Percentiles rank a stretch among this genome's conserved stretches.
phyloP scores from a whole-genome alignment of 2,329 filamentous ascomycete genomes.

The Aspergillus brasiliensis region DNA sequence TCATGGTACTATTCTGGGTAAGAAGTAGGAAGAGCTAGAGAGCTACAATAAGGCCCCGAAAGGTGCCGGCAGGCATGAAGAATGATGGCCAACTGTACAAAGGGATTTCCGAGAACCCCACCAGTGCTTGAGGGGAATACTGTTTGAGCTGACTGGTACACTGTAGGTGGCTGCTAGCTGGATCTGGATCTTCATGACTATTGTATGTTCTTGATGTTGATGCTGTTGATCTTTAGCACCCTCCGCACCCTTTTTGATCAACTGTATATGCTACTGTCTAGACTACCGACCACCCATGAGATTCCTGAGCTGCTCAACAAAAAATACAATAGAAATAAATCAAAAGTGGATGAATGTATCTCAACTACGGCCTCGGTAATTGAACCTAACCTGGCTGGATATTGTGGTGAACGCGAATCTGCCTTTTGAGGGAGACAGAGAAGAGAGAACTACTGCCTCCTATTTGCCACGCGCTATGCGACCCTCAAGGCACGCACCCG shows the following conservation, averaged over 20 bases:
- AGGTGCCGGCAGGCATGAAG: not conserved
- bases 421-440: too few relatives aligned
- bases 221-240: too few relatives aligned
- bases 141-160: not conserved
- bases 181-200: not conserved
- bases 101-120: not conserved
- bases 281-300: too few relatives aligned
- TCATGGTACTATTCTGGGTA: too few relatives aligned
- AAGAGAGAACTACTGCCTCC: not conserved
- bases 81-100: not conserved
- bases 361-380: not conserved
- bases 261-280: not conserved
- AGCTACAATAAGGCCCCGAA: not conserved
- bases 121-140: not conserved
- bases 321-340: too few relatives aligned
- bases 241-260: not conserved
- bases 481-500: constrained; percentile 17
- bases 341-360: not conserved
- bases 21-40: not conserved
- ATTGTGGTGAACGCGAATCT: not conserved
- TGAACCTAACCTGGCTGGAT: not conserved
- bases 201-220: not conserved
- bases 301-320: too few relatives aligned
- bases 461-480: constrained; percentile 5
- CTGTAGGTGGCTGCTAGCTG: not conserved